Evolutionary conservation across 768 basidiomycete genomes (phyloP).

Genomic region (Pisolithus tinctorius): DNA sequence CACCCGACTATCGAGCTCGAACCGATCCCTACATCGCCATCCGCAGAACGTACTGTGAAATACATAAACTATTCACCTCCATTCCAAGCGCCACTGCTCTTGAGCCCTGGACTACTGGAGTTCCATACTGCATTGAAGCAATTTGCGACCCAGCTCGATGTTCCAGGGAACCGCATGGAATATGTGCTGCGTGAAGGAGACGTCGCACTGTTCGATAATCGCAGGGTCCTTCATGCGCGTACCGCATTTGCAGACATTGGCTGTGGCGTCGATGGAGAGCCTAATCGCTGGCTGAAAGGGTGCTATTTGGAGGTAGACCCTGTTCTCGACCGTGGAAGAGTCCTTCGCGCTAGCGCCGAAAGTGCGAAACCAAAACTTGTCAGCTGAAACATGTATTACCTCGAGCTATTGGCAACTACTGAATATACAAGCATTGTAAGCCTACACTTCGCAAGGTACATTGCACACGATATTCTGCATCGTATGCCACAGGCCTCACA

Average conservation of each 20-base stretch:
- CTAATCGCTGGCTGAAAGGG: conserved; percentile 86
- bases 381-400: background rate
- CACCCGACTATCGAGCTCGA: conserved; percentile 75
- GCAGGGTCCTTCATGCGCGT: conserved; percentile 82
- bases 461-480: too few relatives aligned
- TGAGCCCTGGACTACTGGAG: conserved; percentile 38
- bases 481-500: conserved; percentile 18
- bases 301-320: conserved; percentile 69
- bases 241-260: conserved; percentile 57
- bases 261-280: conserved; percentile 37
- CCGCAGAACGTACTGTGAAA: conserved; percentile 31
- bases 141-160: conserved; percentile 56
- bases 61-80: conserved; percentile 92
- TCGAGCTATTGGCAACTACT: too few relatives aligned
- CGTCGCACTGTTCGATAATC: conserved; percentile 87
- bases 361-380: too few relatives aligned
- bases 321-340: conserved; percentile 53
- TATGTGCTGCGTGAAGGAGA: conserved; percentile 78
- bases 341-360: conserved; percentile 32
- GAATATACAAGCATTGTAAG: too few relatives aligned
- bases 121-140: conserved; percentile 58
- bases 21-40: conserved; percentile 7
- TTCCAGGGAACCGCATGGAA: conserved; percentile 42
- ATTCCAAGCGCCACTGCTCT: conserved; percentile 78
- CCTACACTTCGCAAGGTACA: too few relatives aligned